Evolutionary conservation across 2,329 filamentous ascomycete species (phyloP).

Genomic region (Camillea tinctor): DNA sequence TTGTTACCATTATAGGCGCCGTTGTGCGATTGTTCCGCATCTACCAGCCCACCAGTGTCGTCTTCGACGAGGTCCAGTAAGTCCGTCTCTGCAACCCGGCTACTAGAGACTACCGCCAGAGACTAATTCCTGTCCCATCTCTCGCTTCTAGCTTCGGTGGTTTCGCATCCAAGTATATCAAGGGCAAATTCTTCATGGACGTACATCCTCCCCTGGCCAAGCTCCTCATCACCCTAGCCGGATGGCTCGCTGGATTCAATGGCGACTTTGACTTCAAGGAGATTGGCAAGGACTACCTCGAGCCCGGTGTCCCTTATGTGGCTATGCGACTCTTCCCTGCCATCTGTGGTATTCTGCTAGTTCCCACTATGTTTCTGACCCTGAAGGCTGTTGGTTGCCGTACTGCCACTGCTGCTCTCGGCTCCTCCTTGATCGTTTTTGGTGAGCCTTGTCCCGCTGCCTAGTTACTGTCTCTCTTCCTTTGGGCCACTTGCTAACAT

Average conservation of each 20-base stretch:
- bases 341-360: conserved; percentile 80
- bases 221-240: conserved; percentile 90
- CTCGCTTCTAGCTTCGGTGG: conserved; percentile 75
- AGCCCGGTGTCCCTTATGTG: conserved; percentile 93
- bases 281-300: conserved; percentile 97
- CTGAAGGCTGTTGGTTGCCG: conserved; percentile 88
- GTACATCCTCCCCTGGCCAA: conserved; percentile 98
- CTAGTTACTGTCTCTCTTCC: conserved; percentile 3
- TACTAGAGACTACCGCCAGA: neutral
- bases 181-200: conserved; percentile 99
- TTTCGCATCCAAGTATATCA: conserved; percentile 98
- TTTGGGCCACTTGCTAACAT: conserved; percentile 25
- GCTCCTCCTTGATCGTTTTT: conserved; percentile 85
- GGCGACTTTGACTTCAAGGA: conserved; percentile 99
- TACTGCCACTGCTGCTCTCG: conserved; percentile 79
- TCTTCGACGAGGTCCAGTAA: conserved; percentile 99
- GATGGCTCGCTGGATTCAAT: conserved; percentile 92
- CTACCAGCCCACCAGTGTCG: conserved; percentile 92
- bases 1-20: conserved; percentile 72
- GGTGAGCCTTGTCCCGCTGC: conserved; percentile 54
- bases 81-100: conserved; percentile 38
- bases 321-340: conserved; percentile 95
- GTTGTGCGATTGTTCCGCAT: conserved; percentile 90
- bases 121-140: conserved; percentile 13
- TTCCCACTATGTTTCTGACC: conserved; percentile 92